Percentiles rank a stretch among this genome's conserved stretches.
These are phyloP conservation scores for Ogataea zsoltii DNA, from an alignment of 805 yeast genomes.

Conservation along the genomic window DNA sequence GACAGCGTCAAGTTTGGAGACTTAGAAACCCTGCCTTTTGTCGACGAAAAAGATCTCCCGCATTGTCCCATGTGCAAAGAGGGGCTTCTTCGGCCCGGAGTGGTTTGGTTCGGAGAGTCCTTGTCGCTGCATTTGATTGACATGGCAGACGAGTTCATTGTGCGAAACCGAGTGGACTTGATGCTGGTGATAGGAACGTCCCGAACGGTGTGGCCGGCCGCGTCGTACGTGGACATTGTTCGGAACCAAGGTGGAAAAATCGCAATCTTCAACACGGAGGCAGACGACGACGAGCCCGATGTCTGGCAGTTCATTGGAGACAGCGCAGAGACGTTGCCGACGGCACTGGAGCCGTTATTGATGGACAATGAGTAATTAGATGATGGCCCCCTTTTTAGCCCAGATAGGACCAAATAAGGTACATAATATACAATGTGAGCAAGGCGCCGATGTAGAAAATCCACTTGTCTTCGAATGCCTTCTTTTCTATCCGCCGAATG, in stretches of 20 bases:
- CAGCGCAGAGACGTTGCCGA: conserved; percentile 70
- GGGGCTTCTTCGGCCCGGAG: conserved; percentile 79
- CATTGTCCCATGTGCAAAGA: conserved; percentile 73
- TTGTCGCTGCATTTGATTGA: conserved; percentile 65
- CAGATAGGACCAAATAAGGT: conserved; percentile 63
- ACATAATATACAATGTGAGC: conserved; percentile 64
- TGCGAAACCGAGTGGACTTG: conserved; percentile 59
- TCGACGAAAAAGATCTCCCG: conserved; percentile 60
- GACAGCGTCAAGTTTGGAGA: conserved; percentile 13
- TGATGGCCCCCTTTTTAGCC: conserved; percentile 36
- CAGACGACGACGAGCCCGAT: conserved; percentile 38
- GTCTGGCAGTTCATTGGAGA: conserved; percentile 80
- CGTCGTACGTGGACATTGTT: conserved; percentile 83
- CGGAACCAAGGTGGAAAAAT: conserved; percentile 72
- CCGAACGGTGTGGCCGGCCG: conserved; percentile 88
- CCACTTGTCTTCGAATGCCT: conserved; percentile 85
- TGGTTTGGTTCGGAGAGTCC: conserved; percentile 94
- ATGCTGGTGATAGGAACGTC: conserved; percentile 85
- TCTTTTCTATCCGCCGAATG: conserved; percentile 71
- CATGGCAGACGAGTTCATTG: conserved; percentile 69
- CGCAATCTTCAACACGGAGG: conserved; percentile 79
- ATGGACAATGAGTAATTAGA: conserved; percentile 8
- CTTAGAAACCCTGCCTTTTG: conserved; percentile 29
- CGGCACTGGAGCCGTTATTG: conserved; percentile 61
- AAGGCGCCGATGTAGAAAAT: conserved; percentile 76